These are phyloP conservation scores for Stipa capillata DNA, from an alignment of 176 grass and related monocot genomes.

Conservation along the genomic window DNA sequence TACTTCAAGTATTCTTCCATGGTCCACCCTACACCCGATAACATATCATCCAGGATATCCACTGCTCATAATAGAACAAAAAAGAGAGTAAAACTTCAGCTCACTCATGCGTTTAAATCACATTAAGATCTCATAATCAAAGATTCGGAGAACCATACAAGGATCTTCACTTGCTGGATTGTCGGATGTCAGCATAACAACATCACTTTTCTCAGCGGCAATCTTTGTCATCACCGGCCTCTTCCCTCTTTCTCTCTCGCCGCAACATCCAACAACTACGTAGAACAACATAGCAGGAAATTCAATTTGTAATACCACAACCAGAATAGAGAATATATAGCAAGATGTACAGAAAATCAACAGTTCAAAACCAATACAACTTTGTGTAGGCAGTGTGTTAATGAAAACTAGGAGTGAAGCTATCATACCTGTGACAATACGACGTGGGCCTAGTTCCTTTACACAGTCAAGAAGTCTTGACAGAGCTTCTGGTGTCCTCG, in stretches of 20 bases:
- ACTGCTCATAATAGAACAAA: slow-evolving; percentile 41
- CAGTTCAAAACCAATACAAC: background rate
- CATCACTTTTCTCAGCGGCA: slow-evolving; percentile 93
- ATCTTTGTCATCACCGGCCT: slow-evolving; percentile 91
- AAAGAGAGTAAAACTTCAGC: slow-evolving; percentile 14
- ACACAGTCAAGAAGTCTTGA: slow-evolving; percentile 75
- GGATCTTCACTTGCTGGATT: slow-evolving; percentile 96
- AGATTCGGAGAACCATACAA: slow-evolving; percentile 39
- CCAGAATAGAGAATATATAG: background rate
- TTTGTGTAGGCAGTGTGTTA: background rate
- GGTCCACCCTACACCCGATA: slow-evolving; percentile 84
- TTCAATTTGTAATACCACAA: slow-evolving; percentile 9
- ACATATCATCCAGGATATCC: slow-evolving; percentile 99
- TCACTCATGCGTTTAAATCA: background rate
- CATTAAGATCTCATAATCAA: background rate
- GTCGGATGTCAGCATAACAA: slow-evolving; percentile 96
- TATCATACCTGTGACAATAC: slow-evolving; percentile 79
- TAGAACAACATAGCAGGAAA: slow-evolving; percentile 17
- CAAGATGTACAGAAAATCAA: background rate
- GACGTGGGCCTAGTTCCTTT: slow-evolving; percentile 67
- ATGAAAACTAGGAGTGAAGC: slow-evolving; percentile 3
- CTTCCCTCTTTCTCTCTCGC: slow-evolving; percentile 88
- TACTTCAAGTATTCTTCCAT: slow-evolving; percentile 99
- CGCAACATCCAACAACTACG: slow-evolving; percentile 91
- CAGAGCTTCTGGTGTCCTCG: slow-evolving; percentile 62